phyloP scores from a whole-genome alignment of 371 early-diverging fungal species.

The Nematocida minor region DNA sequence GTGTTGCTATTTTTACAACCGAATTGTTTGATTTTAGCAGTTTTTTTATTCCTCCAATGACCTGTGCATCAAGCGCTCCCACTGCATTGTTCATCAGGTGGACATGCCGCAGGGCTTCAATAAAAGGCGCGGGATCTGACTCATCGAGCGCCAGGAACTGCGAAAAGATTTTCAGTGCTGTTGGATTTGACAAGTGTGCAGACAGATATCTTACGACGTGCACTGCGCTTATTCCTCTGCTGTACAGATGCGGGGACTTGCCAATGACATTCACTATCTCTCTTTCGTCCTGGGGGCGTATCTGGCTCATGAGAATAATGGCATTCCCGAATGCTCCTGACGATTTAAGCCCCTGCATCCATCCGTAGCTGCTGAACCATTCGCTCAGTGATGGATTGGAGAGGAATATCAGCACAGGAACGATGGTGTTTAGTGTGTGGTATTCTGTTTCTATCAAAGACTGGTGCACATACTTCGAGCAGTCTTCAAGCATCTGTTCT shows the following conservation, averaged over 20 bases:
- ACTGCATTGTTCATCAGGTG: conserved; percentile 15
- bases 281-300: conserved; percentile 22
- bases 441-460: conserved; percentile 39
- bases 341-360: conserved; percentile 35
- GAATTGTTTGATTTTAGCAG: conserved; percentile 48
- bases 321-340: conserved; percentile 53
- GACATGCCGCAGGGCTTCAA: conserved; percentile 28
- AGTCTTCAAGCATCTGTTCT: conserved; percentile 59
- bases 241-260: background rate
- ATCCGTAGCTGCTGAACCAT: conserved; percentile 43
- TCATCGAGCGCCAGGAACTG: conserved; percentile 15
- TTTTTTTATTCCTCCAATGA: conserved; percentile 47
- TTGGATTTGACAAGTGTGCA: background rate
- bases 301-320: conserved; percentile 21
- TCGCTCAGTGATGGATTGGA: conserved; percentile 26
- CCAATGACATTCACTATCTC: conserved; percentile 8
- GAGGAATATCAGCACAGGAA: conserved; percentile 44
- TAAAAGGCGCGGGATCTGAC: conserved; percentile 18
- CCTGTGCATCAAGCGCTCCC: conserved; percentile 36
- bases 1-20: conserved; percentile 51
- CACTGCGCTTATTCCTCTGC: conserved; percentile 29
- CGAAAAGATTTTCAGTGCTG: conserved; percentile 11
- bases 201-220: conserved; percentile 3
- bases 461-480: conserved; percentile 59
- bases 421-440: conserved; percentile 39